Percentiles rank a stretch among this genome's conserved stretches.
These are phyloP conservation scores for Marchantia polymorpha DNA, from an alignment of 225 moss, liverwort and hornwort species.

Conservation along the genomic window DNA sequence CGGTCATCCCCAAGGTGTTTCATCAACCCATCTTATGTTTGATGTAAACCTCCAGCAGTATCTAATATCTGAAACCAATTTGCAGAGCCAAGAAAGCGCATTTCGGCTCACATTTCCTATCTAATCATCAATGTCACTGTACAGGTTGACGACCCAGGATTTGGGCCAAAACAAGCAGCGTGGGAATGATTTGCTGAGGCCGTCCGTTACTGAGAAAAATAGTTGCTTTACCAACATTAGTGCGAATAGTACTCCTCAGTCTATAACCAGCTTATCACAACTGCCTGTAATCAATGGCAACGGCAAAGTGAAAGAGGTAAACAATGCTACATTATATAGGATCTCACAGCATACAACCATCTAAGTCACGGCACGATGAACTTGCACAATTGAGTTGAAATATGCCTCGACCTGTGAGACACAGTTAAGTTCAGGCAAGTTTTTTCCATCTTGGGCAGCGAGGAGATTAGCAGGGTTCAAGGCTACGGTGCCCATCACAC, in stretches of 20 bases:
- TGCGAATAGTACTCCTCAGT: constrained; percentile 62
- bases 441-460: neutral
- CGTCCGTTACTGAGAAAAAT: constrained; percentile 58
- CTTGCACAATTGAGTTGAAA: neutral
- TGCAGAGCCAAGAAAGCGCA: neutral
- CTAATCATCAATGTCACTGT: neutral
- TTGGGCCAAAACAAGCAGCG: constrained; percentile 45
- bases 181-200: constrained; percentile 50
- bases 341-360: neutral
- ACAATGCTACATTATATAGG: neutral
- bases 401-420: constrained; percentile 15
- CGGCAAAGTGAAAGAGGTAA: constrained; percentile 40
- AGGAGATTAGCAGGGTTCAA: neutral
- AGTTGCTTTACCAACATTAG: constrained; percentile 54
- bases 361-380: neutral
- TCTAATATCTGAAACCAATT: neutral
- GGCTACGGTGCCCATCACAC: neutral
- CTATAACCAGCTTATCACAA: constrained; percentile 59
- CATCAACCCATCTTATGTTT: neutral
- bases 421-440: neutral
- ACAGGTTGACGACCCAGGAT: constrained; percentile 59
- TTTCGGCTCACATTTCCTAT: neutral
- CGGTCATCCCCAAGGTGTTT: constrained; percentile 53
- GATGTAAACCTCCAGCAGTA: neutral
- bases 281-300: constrained; percentile 50